Evolutionary conservation across 805 yeast genomes (phyloP).

Genomic region (Tetrapisispora taiwanensis): DNA sequence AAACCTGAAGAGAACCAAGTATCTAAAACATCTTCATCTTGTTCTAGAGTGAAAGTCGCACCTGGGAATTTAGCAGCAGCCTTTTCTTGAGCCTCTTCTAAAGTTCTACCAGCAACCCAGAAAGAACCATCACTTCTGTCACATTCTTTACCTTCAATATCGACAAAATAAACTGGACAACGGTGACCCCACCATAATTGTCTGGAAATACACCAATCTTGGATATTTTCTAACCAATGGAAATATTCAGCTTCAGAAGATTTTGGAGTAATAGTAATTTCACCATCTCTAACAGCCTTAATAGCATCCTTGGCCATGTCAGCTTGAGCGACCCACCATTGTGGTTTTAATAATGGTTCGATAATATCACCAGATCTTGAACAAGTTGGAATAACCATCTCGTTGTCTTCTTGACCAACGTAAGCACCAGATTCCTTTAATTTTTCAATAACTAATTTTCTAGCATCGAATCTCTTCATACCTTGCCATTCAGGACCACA

Average conservation of each 20-base stretch:
- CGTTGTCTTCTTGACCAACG: slow-evolving; percentile 83
- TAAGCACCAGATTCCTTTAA: slow-evolving; percentile 65
- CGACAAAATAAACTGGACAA: slow-evolving; percentile 88
- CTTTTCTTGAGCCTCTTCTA: slow-evolving; percentile 76
- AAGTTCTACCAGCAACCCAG: slow-evolving; percentile 86
- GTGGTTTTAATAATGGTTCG: slow-evolving; percentile 95
- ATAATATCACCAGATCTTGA: slow-evolving; percentile 95
- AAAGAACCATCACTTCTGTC: slow-evolving; percentile 51
- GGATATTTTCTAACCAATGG: slow-evolving; percentile 92
- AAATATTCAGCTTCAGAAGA: slow-evolving; percentile 86
- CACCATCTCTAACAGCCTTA: slow-evolving; percentile 73
- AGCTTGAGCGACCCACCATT: slow-evolving; percentile 96
- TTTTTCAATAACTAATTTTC: slow-evolving; percentile 70
- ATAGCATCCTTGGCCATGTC: slow-evolving; percentile 85
- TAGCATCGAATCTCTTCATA: slow-evolving; percentile 88
- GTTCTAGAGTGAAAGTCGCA: slow-evolving; percentile 63
- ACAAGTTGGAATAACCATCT: slow-evolving; percentile 91
- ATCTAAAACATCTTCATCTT: slow-evolving; percentile 96
- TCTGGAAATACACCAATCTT: slow-evolving; percentile 99
- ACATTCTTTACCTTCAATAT: slow-evolving; percentile 61
- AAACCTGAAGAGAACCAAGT: slow-evolving; percentile 98
- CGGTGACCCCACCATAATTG: slow-evolving; percentile 96
- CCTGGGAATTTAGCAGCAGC: slow-evolving; percentile 68
- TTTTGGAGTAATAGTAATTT: slow-evolving; percentile 73
- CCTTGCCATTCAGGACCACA: slow-evolving; percentile 87